Evolutionary conservation across 345 rosid species (phyloP), one percentile per base, ranked within the genome.

Genomic region (Gossypium stocksii): DNA sequence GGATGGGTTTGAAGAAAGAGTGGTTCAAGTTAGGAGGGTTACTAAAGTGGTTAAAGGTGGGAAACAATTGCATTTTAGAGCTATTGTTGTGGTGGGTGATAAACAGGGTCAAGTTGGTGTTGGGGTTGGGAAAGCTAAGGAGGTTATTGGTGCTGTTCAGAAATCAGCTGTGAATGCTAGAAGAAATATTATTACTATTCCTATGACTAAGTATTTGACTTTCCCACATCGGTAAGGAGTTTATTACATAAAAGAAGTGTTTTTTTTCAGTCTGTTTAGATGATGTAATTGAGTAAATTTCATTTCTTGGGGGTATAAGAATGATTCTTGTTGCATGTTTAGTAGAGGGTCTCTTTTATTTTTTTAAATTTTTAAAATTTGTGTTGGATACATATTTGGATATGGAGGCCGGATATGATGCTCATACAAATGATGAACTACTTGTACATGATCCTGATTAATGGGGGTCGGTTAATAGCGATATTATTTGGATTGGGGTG

Each of bases 11-110:
- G 97, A 94, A 19, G 98, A 94, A 89, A 85, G 97, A 70, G 98
- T 94, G 52, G 84, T 92, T 29, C 94, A 91, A 77, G 93, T 89
- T 4, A 71, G 97, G 77, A 84, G 97, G 75, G 98, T 92, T 46
- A 88, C 93, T 27, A 94, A 91, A 77, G 97, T 90, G 73, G 95
- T 91, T n/a, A 89, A 94, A 85, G 98, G 97, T 61, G 98, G 98
- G 75, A 91, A 89, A 76, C 90, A 89, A 29, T 63, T 92, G 85
- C 88, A 89, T 58, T 94, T 90, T 46, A 84, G 98, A 80, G 95
- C 87, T 0, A 78, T 91, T 80, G 95, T 94, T 51, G 90, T 94
- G 60, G 95, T 92, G 11, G 98, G 98, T 0, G 92, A 94, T 57
- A 91, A 87, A 77, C 86, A 91, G 65, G 97, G 98, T 0, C 83